Evolutionary conservation across 306 rosid species (phyloP).

Genomic region (Acacia acuminata): DNA sequence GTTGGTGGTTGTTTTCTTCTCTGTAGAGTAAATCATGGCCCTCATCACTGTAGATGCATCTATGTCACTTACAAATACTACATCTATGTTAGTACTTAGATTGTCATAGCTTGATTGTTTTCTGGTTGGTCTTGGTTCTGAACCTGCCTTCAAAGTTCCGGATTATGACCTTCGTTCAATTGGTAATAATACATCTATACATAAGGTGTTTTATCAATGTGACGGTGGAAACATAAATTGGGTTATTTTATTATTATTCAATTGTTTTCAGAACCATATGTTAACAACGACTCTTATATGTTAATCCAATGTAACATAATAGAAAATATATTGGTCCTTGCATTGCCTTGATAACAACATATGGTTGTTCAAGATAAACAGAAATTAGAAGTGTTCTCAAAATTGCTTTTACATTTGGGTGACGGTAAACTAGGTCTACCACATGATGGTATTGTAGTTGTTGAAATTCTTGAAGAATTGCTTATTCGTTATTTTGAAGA

Average conservation of each 20-base stretch:
- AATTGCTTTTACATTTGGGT: too few species aligned
- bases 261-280: neutral
- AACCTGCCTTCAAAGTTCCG: slow-evolving; percentile 90
- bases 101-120: too few species aligned
- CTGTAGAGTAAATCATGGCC: too few species aligned
- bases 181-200: slow-evolving; percentile 48
- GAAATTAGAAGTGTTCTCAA: too few species aligned
- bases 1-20: slow-evolving; percentile 95
- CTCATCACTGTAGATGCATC: slow-evolving; percentile 64
- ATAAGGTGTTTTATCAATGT: neutral
- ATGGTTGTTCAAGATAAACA: neutral
- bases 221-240: neutral
- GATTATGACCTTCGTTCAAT: slow-evolving; percentile 86
- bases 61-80: slow-evolving; percentile 68
- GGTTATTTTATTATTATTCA: neutral
- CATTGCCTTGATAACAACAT: neutral
- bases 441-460: too few species aligned
- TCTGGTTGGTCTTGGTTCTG: slow-evolving; percentile 87
- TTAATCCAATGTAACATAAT: neutral
- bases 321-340: neutral
- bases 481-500: too few species aligned
- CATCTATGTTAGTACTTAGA: slow-evolving; percentile 93
- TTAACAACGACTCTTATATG: neutral
- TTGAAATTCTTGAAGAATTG: too few species aligned
- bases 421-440: too few species aligned